These are phyloP conservation scores for Coelastrella sp. DNA, from an alignment of 139 green algal genomes.

Conservation along the genomic window DNA sequence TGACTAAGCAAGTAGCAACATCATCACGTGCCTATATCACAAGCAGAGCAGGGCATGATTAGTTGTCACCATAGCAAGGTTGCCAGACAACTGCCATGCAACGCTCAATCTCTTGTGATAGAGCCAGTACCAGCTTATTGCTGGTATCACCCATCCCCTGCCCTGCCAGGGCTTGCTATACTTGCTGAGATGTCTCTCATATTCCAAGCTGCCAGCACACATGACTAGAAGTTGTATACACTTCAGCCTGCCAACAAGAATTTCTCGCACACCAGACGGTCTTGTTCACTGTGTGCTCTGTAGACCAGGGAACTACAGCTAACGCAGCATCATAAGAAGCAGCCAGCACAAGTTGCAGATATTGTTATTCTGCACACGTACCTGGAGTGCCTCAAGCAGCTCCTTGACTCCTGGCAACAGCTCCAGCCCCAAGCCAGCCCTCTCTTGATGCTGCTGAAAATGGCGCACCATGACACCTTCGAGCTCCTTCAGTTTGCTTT, in stretches of 20 bases:
- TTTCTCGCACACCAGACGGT: too few relatives aligned
- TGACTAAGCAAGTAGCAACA: conserved; percentile 81
- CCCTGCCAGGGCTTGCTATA: neutral
- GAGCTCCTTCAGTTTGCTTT: conserved; percentile 57
- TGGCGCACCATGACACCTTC: conserved; percentile 61
- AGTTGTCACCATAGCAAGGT: too few relatives aligned
- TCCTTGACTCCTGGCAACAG: conserved; percentile 64
- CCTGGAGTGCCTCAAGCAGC: conserved; percentile 56
- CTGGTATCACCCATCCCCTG: too few relatives aligned
- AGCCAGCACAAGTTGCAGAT: conserved; percentile 22
- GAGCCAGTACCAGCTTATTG: too few relatives aligned
- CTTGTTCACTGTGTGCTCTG: too few relatives aligned
- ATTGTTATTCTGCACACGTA: neutral
- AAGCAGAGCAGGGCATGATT: too few relatives aligned
- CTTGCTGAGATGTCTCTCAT: too few relatives aligned
- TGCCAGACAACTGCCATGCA: too few relatives aligned
- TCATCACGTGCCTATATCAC: conserved; percentile 31
- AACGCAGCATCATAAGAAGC: conserved; percentile 56
- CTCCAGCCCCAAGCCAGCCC: conserved; percentile 49
- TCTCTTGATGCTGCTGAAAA: conserved; percentile 48
- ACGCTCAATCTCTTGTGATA: too few relatives aligned
- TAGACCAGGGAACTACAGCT: conserved; percentile 49
- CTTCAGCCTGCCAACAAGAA: too few relatives aligned
- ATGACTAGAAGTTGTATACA: too few relatives aligned
- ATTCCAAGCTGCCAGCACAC: too few relatives aligned